phyloP scores from a whole-genome alignment of 257 asterid species.

The Nicotiana attenuata region DNA sequence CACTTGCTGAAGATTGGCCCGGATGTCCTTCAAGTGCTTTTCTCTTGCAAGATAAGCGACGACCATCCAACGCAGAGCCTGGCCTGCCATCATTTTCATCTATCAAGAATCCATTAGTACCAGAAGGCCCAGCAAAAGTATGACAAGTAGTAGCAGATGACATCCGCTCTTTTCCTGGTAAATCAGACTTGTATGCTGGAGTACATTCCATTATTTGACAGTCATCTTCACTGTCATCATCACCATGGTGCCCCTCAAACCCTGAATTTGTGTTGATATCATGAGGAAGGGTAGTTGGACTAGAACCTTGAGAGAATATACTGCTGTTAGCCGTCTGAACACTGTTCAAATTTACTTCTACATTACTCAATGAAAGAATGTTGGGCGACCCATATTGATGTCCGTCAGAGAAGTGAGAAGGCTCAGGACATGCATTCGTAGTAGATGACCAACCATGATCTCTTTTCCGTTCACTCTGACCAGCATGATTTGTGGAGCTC shows the following conservation, averaged over 20 bases:
- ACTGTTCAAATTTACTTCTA: conserved; percentile 26
- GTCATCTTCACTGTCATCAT: conserved; percentile 34
- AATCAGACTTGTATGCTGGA: conserved; percentile 28
- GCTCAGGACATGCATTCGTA: conserved; percentile 23
- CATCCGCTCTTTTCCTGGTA: conserved; percentile 30
- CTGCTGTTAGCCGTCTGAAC: conserved; percentile 28
- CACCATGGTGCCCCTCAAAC: conserved; percentile 18
- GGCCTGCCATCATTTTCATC: conserved; percentile 38
- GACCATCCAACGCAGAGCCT: conserved; percentile 43
- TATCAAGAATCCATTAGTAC: conserved; percentile 23
- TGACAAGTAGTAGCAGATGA: conserved; percentile 34
- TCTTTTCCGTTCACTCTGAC: conserved; percentile 36
- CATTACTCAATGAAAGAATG: conserved; percentile 31
- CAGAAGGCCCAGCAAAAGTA: conserved; percentile 32
- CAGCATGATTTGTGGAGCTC: conserved; percentile 45
- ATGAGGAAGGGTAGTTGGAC: conserved; percentile 26
- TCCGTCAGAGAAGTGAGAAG: conserved; percentile 28
- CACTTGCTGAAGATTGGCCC: conserved; percentile 64
- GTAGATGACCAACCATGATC: conserved; percentile 35
- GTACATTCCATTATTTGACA: conserved; percentile 51
- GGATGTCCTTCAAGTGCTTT: conserved; percentile 49
- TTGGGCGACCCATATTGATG: conserved; percentile 29
- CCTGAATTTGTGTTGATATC: conserved; percentile 46
- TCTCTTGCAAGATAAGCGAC: conserved; percentile 61
- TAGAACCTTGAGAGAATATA: conserved; percentile 30